Conservation (phyloP, 768 basidiomycete genomes). For the Boletus pseudo-olivaceus region DNA sequence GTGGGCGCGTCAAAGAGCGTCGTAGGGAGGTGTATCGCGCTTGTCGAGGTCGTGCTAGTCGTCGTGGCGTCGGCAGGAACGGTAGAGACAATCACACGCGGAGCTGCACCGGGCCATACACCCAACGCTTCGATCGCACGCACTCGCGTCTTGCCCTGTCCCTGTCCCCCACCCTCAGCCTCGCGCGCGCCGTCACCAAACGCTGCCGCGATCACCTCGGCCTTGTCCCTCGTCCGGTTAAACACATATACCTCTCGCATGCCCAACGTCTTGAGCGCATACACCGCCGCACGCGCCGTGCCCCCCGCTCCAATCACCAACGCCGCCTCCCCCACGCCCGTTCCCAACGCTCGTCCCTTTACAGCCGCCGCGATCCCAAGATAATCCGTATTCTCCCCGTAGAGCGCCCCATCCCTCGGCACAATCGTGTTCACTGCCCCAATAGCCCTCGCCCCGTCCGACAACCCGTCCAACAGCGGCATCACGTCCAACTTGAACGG, state of each 20-base stretch:
- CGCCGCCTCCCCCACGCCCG: constrained; percentile 36
- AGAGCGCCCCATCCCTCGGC: constrained; percentile 42
- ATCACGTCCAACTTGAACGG: constrained; percentile 93
- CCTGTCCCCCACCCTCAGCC: background rate
- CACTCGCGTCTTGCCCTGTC: constrained; percentile 40
- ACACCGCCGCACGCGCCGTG: constrained; percentile 91
- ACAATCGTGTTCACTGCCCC: constrained; percentile 96
- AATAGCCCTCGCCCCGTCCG: constrained; percentile 77
- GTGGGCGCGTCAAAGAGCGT: constrained; percentile 60
- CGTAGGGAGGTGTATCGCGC: constrained; percentile 48
- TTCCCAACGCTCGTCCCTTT: constrained; percentile 38
- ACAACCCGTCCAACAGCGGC: constrained; percentile 72
- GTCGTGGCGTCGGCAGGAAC: constrained; percentile 72
- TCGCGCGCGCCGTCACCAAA: constrained; percentile 43
- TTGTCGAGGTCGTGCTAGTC: background rate
- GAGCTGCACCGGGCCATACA: constrained; percentile 48
- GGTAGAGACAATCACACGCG: constrained; percentile 82
- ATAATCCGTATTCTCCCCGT: constrained; percentile 98
- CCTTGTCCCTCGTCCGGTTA: constrained; percentile 80
- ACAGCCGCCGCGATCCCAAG: constrained; percentile 72
- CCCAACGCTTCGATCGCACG: constrained; percentile 58
- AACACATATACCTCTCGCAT: constrained; percentile 74
- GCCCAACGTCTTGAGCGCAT: constrained; percentile 72
- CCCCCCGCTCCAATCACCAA: constrained; percentile 95
- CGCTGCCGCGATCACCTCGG: constrained; percentile 57